Conservation (phyloP, 2,329 filamentous ascomycete species). For the Trichophyton rubrum region DNA sequence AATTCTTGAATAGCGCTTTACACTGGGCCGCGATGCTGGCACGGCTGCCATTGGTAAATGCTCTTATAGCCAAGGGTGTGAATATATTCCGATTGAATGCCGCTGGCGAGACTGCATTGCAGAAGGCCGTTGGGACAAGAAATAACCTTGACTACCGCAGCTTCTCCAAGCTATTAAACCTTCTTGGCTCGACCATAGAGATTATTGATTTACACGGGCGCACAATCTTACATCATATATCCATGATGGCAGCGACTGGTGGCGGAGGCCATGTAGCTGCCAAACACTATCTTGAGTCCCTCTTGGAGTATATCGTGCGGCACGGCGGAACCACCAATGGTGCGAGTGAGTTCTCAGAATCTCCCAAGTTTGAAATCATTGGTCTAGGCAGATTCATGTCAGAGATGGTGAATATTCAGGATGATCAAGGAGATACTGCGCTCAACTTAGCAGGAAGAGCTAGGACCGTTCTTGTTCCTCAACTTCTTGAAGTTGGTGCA, state of each 20-base stretch:
- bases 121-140: constrained; percentile 82
- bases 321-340: constrained; percentile 54
- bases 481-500: constrained; percentile 86
- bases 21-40: constrained; percentile 95
- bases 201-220: constrained; percentile 78
- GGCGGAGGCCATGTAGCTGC: constrained; percentile 73
- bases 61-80: constrained; percentile 71
- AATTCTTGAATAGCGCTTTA: constrained; percentile 70
- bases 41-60: constrained; percentile 65
- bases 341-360: constrained; percentile 17
- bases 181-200: constrained; percentile 81
- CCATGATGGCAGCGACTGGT: constrained; percentile 88
- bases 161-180: constrained; percentile 80
- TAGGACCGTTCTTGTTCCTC: constrained; percentile 93
- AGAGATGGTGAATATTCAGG: constrained; percentile 90
- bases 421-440: constrained; percentile 88
- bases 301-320: constrained; percentile 87
- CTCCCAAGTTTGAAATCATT: constrained; percentile 50
- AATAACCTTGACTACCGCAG: constrained; percentile 87
- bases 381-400: constrained; percentile 88
- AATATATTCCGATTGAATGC: constrained; percentile 80
- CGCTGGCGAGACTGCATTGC: constrained; percentile 80
- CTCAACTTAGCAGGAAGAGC: constrained; percentile 88
- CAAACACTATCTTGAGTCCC: constrained; percentile 87
- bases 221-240: constrained; percentile 91